Percentiles rank a stretch among this genome's conserved stretches.
phyloP scores from a whole-genome alignment of 495 filamentous ascomycete species.

The Neurospora africana region DNA sequence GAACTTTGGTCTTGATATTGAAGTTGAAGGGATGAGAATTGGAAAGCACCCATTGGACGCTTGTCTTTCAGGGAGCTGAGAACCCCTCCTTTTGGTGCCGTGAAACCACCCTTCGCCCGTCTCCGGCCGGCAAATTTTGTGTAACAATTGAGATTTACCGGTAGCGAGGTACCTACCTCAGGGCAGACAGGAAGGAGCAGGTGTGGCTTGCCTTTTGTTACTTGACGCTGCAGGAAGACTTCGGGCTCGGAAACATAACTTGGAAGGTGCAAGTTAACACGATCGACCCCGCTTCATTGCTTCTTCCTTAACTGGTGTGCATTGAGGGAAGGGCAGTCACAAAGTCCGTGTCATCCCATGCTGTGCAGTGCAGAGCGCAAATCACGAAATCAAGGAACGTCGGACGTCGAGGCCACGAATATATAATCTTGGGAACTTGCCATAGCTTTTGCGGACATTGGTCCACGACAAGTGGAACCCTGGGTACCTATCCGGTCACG shows the following conservation, averaged over 20 bases:
- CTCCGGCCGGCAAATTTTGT: not conserved
- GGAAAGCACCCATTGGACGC: not conserved
- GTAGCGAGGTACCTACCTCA: not conserved
- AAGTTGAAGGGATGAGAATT: not conserved
- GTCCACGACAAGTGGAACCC: not conserved
- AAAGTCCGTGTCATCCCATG: not conserved
- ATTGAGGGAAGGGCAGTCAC: not conserved
- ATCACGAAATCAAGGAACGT: not conserved
- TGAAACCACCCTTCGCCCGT: not conserved
- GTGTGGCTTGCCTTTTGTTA: not conserved
- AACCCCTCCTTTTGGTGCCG: too few species aligned
- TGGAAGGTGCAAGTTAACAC: not conserved
- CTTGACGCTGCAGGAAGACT: not conserved
- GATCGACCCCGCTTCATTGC: not conserved
- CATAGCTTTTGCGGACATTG: not conserved
- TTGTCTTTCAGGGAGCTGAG: not conserved
- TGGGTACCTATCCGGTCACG: too few species aligned
- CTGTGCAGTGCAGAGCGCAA: not conserved
- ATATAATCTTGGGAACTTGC: not conserved
- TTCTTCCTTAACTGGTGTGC: not conserved
- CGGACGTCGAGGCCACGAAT: not conserved
- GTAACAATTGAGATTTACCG: not conserved
- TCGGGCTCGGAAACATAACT: not conserved
- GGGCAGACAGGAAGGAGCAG: not conserved
- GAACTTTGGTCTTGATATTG: not conserved